Evolutionary conservation across 768 basidiomycete species (phyloP).

Genomic region (Mycena latifolia): DNA sequence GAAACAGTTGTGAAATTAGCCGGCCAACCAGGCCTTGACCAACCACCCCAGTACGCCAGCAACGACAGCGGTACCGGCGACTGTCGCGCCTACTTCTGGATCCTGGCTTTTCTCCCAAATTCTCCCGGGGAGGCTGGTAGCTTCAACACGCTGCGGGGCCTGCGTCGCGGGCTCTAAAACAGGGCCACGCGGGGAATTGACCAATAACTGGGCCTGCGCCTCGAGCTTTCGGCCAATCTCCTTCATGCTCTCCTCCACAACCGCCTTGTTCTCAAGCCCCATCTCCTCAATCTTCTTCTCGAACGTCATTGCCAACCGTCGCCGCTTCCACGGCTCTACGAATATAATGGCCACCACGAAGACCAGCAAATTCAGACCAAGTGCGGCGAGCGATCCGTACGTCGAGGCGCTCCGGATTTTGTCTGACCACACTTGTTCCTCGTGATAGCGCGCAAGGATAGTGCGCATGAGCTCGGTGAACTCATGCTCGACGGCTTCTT

Average conservation of each 20-base stretch:
- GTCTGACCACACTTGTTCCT: constrained; percentile 99
- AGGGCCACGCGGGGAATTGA: constrained; percentile 37
- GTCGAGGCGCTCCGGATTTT: constrained; percentile 97
- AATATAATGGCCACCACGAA: constrained; percentile 91
- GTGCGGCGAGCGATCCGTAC: constrained; percentile 88
- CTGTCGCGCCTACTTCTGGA: constrained; percentile 37
- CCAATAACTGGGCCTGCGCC: constrained; percentile 55
- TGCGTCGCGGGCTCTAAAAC: constrained; percentile 10
- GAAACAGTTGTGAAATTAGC: constrained; percentile 1
- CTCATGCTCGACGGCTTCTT: constrained; percentile 86
- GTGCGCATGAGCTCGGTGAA: constrained; percentile 90
- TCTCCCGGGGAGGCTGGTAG: not conserved
- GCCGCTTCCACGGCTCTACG: constrained; percentile 97
- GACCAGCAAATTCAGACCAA: constrained; percentile 90
- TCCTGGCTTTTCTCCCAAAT: constrained; percentile 33
- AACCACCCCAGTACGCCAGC: constrained; percentile 44
- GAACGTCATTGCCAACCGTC: constrained; percentile 87
- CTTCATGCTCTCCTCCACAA: constrained; percentile 62
- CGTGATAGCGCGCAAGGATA: constrained; percentile 95
- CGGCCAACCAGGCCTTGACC: constrained; percentile 41
- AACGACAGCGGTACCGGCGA: constrained; percentile 36
- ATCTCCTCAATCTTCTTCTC: constrained; percentile 86
- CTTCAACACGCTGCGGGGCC: not conserved
- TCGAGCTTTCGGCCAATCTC: constrained; percentile 63
- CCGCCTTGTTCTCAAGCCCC: constrained; percentile 63